Percentiles rank a stretch among this genome's conserved stretches.
Evolutionary conservation across 1,284 basidiomycete species (phyloP).

Genomic region (Ganoderma resinaceum): DNA sequence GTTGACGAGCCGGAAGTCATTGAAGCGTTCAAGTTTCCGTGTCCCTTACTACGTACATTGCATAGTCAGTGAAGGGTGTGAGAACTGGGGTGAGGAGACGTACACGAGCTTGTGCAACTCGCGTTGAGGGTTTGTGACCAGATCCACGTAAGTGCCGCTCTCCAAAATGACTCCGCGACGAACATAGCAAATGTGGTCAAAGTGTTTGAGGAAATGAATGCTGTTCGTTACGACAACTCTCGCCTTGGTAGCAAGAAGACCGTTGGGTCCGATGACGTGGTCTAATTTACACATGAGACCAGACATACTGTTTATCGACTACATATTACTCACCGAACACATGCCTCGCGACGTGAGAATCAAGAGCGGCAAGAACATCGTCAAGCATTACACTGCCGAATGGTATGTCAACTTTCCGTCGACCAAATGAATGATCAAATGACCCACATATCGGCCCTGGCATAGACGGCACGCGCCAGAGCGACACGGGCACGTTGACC

Average conservation of each 20-base stretch:
- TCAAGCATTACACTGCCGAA: slow-evolving; percentile 50
- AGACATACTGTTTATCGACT: neutral
- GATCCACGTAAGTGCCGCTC: slow-evolving; percentile 69
- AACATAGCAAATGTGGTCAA: slow-evolving; percentile 83
- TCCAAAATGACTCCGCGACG: slow-evolving; percentile 89
- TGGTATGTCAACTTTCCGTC: neutral
- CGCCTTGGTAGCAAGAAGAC: slow-evolving; percentile 86
- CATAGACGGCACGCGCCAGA: slow-evolving; percentile 53
- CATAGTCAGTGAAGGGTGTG: neutral
- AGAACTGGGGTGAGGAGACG: slow-evolving; percentile 37
- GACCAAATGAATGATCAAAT: slow-evolving; percentile 29
- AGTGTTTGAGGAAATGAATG: slow-evolving; percentile 83
- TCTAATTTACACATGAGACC: slow-evolving; percentile 53
- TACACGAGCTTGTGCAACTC: slow-evolving; percentile 87
- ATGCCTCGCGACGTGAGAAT: slow-evolving; percentile 53
- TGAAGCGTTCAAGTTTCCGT: slow-evolving; percentile 54
- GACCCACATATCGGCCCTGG: slow-evolving; percentile 50
- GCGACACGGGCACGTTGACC: slow-evolving; percentile 74
- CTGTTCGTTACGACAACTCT: slow-evolving; percentile 92
- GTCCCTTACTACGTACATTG: slow-evolving; percentile 40
- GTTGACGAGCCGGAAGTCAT: slow-evolving; percentile 54
- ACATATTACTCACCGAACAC: slow-evolving; percentile 51
- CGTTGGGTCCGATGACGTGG: slow-evolving; percentile 89
- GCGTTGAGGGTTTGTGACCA: slow-evolving; percentile 69
- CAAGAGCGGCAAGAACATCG: slow-evolving; percentile 64